Evolutionary conservation across 495 filamentous ascomycete species (phyloP), one percentile per base, ranked within the genome.

Genomic region (Penicillium cinerascens): DNA sequence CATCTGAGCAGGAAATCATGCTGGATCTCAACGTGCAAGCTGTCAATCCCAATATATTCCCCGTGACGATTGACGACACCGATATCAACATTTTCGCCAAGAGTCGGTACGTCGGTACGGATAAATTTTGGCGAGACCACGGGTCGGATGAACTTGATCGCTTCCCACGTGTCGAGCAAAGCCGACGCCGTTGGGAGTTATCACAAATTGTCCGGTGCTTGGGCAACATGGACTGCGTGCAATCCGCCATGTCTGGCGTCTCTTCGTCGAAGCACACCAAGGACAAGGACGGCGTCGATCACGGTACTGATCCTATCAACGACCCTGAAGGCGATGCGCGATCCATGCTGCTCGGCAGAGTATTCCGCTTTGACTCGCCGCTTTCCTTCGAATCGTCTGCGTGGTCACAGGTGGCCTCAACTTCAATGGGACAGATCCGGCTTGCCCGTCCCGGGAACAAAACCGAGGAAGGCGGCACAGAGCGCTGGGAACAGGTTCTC

Each of bases 1-100:
- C 91, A 6, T 95, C 89, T 54, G 87, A 96, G 64, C 88, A 96
- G 67, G 95, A 97, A 62, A 78, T 98, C 17, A 97, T 98, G 86
- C 77, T 98, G 54, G 92, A 98, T 61, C 74, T 97, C 8, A 82
- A 87, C n/a, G 87, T 98, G 35, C 78, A 78, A 52, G 93, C 92
- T 1, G 75, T 88, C 52, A 98, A 98, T 63, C 93, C 92, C 0
- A 98, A 98, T 56, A 78, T 95, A 17, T 86, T 97, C 39, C 82
- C 87, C 15, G 84, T 98, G 22, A 85, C 86, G 8, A 82, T 98
- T 44, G 83, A 87, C 55, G 81, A 87, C 23, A 86, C 92, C 59
- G 88, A 97, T 65, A 78, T 97, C 45, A 88, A 93, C 59, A 80
- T 98, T 20, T 97, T 97, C 68, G 93, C 93, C 6, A 93, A 91